A percentile compares a stretch with the other conserved stretches of the same genome.
phyloP scores from a whole-genome alignment of 768 basidiomycete genomes.

The Chalciporus sphaerocephalus region DNA sequence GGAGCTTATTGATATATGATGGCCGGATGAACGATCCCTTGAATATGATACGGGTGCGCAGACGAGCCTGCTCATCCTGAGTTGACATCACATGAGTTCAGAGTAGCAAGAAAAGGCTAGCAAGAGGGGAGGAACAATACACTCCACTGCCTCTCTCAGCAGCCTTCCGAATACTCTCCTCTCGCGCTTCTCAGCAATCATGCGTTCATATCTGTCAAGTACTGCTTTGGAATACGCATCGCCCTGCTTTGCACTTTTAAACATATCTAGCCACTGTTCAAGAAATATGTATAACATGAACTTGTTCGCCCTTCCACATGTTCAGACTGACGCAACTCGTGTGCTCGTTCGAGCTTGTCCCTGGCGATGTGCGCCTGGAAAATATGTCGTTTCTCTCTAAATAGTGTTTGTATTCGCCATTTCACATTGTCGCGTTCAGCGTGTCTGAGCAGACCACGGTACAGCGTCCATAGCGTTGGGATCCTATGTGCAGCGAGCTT shows the following conservation, averaged over 20 bases:
- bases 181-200: conserved; percentile 49
- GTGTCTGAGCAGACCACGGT: conserved; percentile 59
- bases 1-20: conserved; percentile 57
- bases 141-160: conserved; percentile 49
- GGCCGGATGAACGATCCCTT: conserved; percentile 71
- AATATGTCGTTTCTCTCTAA: conserved; percentile 46
- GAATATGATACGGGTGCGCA: conserved; percentile 60
- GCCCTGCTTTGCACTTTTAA: conserved; percentile 50
- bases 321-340: conserved; percentile 44
- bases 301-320: neutral
- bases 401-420: conserved; percentile 51
- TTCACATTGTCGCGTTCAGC: conserved; percentile 56
- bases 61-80: conserved; percentile 53
- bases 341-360: conserved; percentile 44
- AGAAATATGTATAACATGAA: neutral
- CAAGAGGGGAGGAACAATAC: conserved; percentile 12
- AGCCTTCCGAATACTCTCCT: conserved; percentile 46
- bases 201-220: conserved; percentile 52
- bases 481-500: conserved; percentile 65
- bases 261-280: conserved; percentile 52
- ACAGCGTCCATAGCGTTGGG: conserved; percentile 75
- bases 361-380: conserved; percentile 53
- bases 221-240: conserved; percentile 43
- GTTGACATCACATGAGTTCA: conserved; percentile 1
- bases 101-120: neutral